These are phyloP conservation scores for Xylariaceae sp. DNA, from an alignment of 2,329 filamentous ascomycete species.

Conservation along the genomic window DNA sequence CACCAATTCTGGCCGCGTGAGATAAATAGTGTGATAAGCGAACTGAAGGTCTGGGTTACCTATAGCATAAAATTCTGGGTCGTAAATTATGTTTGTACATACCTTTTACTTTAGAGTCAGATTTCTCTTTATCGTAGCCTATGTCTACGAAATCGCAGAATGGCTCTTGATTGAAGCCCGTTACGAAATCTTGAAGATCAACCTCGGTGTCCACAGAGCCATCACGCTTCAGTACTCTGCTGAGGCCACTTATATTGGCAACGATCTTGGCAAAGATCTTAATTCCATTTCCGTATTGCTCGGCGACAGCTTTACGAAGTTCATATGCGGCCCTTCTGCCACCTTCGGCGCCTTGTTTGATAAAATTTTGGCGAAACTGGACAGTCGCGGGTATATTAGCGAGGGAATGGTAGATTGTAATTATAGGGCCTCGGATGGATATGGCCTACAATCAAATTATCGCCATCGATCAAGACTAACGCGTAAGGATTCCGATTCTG, in stretches of 20 bases:
- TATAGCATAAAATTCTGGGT: too few species aligned
- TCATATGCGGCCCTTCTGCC: slow-evolving; percentile 59
- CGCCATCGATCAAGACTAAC: slow-evolving; percentile 66
- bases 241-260: slow-evolving; percentile 59
- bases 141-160: slow-evolving; percentile 70
- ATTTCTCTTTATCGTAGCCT: slow-evolving; percentile 62
- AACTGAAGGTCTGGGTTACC: too few species aligned
- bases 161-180: slow-evolving; percentile 65
- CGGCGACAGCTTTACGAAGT: slow-evolving; percentile 54
- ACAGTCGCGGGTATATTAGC: too few species aligned
- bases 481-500: slow-evolving; percentile 65
- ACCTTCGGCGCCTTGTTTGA: slow-evolving; percentile 61
- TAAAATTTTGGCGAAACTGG: slow-evolving; percentile 65
- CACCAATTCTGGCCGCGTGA: background rate
- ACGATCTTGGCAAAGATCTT: slow-evolving; percentile 63
- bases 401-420: too few species aligned
- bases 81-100: slow-evolving; percentile 7
- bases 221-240: slow-evolving; percentile 55
- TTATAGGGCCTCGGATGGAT: too few species aligned
- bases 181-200: slow-evolving; percentile 61
- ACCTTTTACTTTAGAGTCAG: slow-evolving; percentile 67
- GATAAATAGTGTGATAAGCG: background rate
- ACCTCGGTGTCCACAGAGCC: slow-evolving; percentile 51
- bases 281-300: slow-evolving; percentile 50
- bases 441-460: slow-evolving; percentile 62